Base-by-base conservation (phyloP, 1,139 yeast genomes). In the Diutina neorugosa region DNA sequence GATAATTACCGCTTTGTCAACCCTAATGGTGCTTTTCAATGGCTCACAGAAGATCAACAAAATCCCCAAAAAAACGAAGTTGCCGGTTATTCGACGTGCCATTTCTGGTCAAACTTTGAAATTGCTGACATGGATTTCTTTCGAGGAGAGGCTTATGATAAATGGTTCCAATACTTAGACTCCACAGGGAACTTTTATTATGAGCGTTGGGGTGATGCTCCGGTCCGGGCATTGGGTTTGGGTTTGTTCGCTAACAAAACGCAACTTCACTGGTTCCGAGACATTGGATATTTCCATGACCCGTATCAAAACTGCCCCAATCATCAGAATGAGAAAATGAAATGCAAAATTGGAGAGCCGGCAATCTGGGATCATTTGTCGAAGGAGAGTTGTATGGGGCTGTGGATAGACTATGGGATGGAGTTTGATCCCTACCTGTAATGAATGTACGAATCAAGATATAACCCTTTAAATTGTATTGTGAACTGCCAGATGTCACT, bases 141-240 rank as follows among this genome's bases (percentile, higher is more conserved):
- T 69, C 69, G 96, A 48, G 68, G 77, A 20, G 81, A 84, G 56
- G 80, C 86, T 1, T 88, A 88, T 64, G 69, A 71, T 46, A 69
- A 71, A 19, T 88, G 87, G 82, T 80, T 84, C 58, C 72, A 84
- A 52, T 68, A 74, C 62, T 69, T 88, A 46, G 95, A 88, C 57
- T 59, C 72, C 4, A 68, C 82, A 0, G 95, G 96, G 14, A 90
- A 90, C 3, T 87, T 87, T 62, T 88, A 86, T 63, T 87, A 87
- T 61, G 96, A 88, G 65, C 68, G 96, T 55, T 87, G 96, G 96
- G 96, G 96, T 1, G 96, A 87, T 67, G 96, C 96, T 0, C 96
- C 96, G 0, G 91, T 88, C 1, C 95, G 86, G 64, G 80, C 90
- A 1, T 65, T 87, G 50, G 95, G 91, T 0, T 68, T 88, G 23